phyloP scores from a whole-genome alignment of 1,139 yeast genomes.

The Yamadazyma dushanensis region DNA sequence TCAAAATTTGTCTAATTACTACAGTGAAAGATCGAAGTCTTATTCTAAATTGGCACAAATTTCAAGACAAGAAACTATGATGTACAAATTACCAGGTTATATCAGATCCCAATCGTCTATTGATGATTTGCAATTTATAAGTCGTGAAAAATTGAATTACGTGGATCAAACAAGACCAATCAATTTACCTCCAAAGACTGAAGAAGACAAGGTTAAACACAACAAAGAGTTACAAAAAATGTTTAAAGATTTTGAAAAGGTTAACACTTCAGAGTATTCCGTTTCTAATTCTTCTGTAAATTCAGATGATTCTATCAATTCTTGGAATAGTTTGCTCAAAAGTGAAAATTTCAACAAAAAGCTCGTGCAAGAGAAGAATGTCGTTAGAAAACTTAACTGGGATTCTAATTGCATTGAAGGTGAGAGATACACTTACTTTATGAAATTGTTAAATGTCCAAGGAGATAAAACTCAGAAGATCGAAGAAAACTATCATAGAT shows the following conservation, averaged over 20 bases:
- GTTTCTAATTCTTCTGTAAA: slow-evolving; percentile 22
- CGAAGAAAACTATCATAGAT: slow-evolving; percentile 18
- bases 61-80: slow-evolving; percentile 34
- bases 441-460: slow-evolving; percentile 21
- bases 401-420: slow-evolving; percentile 35
- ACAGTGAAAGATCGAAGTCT: slow-evolving; percentile 38
- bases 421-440: slow-evolving; percentile 30
- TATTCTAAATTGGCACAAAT: slow-evolving; percentile 32
- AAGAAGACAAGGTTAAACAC: slow-evolving; percentile 38
- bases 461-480: slow-evolving; percentile 6
- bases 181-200: slow-evolving; percentile 44
- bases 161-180: slow-evolving; percentile 49
- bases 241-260: slow-evolving; percentile 29
- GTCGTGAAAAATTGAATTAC: slow-evolving; percentile 40
- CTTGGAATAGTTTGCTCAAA: slow-evolving; percentile 17
- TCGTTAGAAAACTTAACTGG: slow-evolving; percentile 39
- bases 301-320: neutral
- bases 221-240: slow-evolving; percentile 39
- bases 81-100: slow-evolving; percentile 41
- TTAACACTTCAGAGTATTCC: slow-evolving; percentile 22
- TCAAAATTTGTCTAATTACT: slow-evolving; percentile 38
- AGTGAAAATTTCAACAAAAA: slow-evolving; percentile 25
- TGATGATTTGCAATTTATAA: slow-evolving; percentile 41
- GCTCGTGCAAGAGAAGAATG: slow-evolving; percentile 29
- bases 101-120: slow-evolving; percentile 43